Percentiles rank a stretch among this genome's conserved stretches.
Evolutionary conservation across 257 asterid species (phyloP).

Genomic region (Salvia rosmarinus): DNA sequence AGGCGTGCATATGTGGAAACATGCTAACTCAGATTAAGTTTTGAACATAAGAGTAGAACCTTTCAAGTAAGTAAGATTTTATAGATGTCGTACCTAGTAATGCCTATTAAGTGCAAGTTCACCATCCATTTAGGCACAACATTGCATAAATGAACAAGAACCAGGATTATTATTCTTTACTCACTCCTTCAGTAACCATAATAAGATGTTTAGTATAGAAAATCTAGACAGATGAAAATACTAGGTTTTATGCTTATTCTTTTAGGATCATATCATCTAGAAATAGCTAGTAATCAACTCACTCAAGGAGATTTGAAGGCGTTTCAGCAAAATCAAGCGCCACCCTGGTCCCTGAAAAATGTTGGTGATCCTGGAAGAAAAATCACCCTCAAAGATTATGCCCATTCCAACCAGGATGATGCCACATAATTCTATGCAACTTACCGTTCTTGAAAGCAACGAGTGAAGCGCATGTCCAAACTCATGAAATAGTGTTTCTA

Average conservation of each 20-base stretch:
- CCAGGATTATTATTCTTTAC: not conserved
- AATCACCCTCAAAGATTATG: constrained; percentile 30
- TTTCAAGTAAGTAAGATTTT: not conserved
- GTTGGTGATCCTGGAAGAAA: constrained; percentile 85
- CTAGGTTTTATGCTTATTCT: constrained; percentile 19
- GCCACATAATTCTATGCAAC: constrained; percentile 15
- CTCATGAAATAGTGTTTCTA: constrained; percentile 96
- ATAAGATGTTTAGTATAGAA: constrained; percentile 30
- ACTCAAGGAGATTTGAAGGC: constrained; percentile 96
- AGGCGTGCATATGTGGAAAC: constrained; percentile 12
- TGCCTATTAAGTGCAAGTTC: not conserved
- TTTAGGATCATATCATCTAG: not conserved
- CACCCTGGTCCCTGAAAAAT: constrained; percentile 93
- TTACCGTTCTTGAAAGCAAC: constrained; percentile 95
- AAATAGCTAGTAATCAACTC: constrained; percentile 42
- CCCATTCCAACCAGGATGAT: constrained; percentile 21
- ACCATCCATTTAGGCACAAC: not conserved
- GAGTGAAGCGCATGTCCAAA: constrained; percentile 99
- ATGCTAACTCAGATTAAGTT: not conserved
- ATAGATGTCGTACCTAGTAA: not conserved
- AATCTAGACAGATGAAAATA: constrained; percentile 18
- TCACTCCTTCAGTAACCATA: constrained; percentile 16
- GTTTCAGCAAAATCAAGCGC: constrained; percentile 92
- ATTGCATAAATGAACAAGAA: not conserved
- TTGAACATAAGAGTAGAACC: not conserved